Evolutionary conservation across 83 land plant genomes (phyloP).

Genomic region (Diphasiastrum complanatum): DNA sequence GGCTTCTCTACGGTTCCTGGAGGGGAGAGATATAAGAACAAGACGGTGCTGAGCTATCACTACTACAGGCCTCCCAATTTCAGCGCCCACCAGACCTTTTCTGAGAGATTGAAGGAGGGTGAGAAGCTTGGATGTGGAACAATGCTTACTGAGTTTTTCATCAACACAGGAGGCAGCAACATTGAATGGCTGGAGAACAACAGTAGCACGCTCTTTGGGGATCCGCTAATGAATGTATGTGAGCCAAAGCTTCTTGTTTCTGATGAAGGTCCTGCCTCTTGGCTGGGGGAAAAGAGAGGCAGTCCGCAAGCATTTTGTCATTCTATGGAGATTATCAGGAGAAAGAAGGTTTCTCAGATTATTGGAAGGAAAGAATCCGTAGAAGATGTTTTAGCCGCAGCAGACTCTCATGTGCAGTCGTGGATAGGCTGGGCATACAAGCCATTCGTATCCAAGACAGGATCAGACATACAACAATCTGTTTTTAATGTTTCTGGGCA

Average conservation of each 20-base stretch:
- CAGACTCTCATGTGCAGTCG: constrained; percentile 20
- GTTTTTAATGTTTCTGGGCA: constrained; percentile 8
- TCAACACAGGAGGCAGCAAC: neutral
- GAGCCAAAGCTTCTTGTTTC: too few species aligned
- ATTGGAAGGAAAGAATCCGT: neutral
- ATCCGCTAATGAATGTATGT: neutral
- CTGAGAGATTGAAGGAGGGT: constrained; percentile 15
- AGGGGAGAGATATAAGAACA: constrained; percentile 7
- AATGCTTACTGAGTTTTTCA: constrained; percentile 24
- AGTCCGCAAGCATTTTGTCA: too few species aligned
- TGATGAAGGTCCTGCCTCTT: too few species aligned
- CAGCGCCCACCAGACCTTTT: constrained; percentile 5
- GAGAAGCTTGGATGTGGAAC: constrained; percentile 23
- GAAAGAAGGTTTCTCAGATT: too few species aligned
- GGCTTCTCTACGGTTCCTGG: constrained; percentile 18
- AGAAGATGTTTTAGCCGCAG: constrained; percentile 16
- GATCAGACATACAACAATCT: constrained; percentile 17
- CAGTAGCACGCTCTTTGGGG: neutral
- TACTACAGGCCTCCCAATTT: constrained; percentile 22
- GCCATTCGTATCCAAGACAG: constrained; percentile 15
- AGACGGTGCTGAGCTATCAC: constrained; percentile 23
- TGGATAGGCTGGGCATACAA: constrained; percentile 27
- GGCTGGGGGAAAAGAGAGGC: too few species aligned
- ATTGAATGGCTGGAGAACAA: neutral
- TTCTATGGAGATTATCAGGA: too few species aligned